phyloP scores from a whole-genome alignment of 176 grass and related monocot genomes.

The Rhynchospora breviuscula region DNA sequence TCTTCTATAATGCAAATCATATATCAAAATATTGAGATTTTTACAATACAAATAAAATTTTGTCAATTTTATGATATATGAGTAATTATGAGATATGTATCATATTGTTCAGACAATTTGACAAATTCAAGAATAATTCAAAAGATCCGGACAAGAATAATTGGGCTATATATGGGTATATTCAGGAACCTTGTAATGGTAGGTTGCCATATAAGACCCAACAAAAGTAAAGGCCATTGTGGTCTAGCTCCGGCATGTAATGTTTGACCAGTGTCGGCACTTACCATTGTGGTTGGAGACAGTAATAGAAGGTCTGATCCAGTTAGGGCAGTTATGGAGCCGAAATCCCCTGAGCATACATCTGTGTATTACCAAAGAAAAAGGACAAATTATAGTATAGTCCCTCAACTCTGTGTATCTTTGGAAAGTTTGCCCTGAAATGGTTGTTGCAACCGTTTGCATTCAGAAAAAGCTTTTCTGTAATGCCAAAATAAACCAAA shows the following conservation, averaged over 20 bases:
- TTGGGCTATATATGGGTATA: no score
- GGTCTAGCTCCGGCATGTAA: background rate
- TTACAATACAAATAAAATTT: no score
- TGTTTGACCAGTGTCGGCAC: background rate
- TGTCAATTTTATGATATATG: no score
- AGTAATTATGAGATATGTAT: no score
- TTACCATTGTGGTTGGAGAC: conserved; percentile 85
- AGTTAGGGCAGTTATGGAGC: conserved; percentile 93
- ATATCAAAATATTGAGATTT: no score
- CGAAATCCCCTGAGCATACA: conserved; percentile 99
- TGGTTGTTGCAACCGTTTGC: background rate
- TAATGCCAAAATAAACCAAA: background rate
- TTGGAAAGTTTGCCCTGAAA: background rate
- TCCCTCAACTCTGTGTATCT: background rate
- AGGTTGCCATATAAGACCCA: background rate
- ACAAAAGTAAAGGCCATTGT: background rate
- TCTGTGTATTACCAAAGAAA: conserved; percentile 36
- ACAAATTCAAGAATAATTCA: no score
- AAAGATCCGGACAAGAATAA: no score
- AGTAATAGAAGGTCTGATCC: conserved; percentile 91
- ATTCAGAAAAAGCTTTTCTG: background rate
- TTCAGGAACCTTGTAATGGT: no score
- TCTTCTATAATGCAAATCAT: no score
- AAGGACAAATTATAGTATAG: background rate
- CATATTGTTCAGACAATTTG: no score